phyloP scores from a whole-genome alignment of 129 eudicot species.

The Ambrosia trifida region DNA sequence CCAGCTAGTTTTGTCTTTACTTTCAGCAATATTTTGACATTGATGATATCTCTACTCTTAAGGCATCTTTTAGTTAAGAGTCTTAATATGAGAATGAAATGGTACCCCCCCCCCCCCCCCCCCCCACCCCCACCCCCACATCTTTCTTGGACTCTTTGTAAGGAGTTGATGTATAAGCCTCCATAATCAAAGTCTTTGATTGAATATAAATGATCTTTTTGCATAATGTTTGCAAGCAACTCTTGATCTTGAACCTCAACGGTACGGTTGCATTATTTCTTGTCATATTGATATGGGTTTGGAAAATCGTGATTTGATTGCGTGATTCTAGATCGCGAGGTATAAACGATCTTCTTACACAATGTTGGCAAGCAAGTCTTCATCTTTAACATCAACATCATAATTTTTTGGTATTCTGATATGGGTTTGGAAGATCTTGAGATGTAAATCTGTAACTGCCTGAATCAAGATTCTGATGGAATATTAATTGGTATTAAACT shows the following conservation, averaged over 20 bases:
- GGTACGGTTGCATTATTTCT: not conserved
- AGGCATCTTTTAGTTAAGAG: constrained; percentile 42
- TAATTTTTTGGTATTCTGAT: constrained; percentile 9
- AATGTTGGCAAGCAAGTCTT: constrained; percentile 23
- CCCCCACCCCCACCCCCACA: constrained; percentile 20
- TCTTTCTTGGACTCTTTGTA: constrained; percentile 39
- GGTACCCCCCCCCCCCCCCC: constrained; percentile 31
- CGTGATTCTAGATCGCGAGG: not conserved
- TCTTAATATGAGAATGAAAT: constrained; percentile 46
- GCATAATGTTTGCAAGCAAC: constrained; percentile 21
- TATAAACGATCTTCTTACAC: constrained; percentile 1
- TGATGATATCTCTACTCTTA: constrained; percentile 38
- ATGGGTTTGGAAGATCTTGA: constrained; percentile 15
- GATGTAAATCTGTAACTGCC: not conserved
- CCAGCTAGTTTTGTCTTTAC: constrained; percentile 54
- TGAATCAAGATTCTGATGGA: constrained; percentile 13
- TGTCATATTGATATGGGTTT: constrained; percentile 2
- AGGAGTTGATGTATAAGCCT: constrained; percentile 72
- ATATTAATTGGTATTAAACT: not conserved
- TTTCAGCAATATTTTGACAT: constrained; percentile 43
- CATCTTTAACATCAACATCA: constrained; percentile 22
- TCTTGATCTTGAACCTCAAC: constrained; percentile 12
- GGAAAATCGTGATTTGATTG: not conserved
- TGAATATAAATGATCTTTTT: constrained; percentile 48
- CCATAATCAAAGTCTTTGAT: constrained; percentile 40